Conservation (phyloP, 1,284 basidiomycete genomes). For the Irpex sp. region DNA sequence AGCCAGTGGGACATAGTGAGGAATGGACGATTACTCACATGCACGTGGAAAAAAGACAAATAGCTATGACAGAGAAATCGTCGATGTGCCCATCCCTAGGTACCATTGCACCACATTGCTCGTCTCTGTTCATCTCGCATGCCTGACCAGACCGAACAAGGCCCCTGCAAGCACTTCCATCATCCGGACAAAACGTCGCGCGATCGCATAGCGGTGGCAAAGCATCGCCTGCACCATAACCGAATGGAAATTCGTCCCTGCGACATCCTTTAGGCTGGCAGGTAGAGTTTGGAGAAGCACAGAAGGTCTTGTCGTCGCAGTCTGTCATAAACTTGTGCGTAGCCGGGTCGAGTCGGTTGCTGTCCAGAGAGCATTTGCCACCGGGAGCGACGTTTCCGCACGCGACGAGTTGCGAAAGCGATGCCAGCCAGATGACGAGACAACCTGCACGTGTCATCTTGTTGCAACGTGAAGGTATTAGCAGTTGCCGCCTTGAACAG, state of each 20-base stretch:
- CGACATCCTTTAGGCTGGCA: constrained; percentile 49
- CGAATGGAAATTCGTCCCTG: constrained; percentile 60
- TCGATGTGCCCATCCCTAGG: constrained; percentile 34
- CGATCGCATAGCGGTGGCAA: constrained; percentile 52
- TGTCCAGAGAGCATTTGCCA: constrained; percentile 25
- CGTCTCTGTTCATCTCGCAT: constrained; percentile 70
- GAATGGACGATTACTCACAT: constrained; percentile 38
- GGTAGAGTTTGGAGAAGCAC: constrained; percentile 40
- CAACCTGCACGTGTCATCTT: too few relatives aligned
- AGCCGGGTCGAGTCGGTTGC: constrained; percentile 50
- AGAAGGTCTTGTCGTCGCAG: constrained; percentile 60
- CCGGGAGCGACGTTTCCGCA: constrained; percentile 17
- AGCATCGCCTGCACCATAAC: constrained; percentile 36
- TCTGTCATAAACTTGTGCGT: constrained; percentile 61
- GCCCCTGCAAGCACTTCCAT: constrained; percentile 54
- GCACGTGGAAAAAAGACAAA: constrained; percentile 60
- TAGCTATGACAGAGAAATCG: constrained; percentile 49
- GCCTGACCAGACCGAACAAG: constrained; percentile 40
- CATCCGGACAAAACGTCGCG: constrained; percentile 67
- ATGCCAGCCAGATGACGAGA: too few relatives aligned
- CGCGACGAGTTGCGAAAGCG: not conserved
- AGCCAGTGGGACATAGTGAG: not conserved
- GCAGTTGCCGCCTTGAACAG: too few relatives aligned
- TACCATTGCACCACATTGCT: constrained; percentile 52
- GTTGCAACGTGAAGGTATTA: too few relatives aligned